phyloP scores from a whole-genome alignment of 73 alveolate genomes.

The Blepharisma japonicum region DNA sequence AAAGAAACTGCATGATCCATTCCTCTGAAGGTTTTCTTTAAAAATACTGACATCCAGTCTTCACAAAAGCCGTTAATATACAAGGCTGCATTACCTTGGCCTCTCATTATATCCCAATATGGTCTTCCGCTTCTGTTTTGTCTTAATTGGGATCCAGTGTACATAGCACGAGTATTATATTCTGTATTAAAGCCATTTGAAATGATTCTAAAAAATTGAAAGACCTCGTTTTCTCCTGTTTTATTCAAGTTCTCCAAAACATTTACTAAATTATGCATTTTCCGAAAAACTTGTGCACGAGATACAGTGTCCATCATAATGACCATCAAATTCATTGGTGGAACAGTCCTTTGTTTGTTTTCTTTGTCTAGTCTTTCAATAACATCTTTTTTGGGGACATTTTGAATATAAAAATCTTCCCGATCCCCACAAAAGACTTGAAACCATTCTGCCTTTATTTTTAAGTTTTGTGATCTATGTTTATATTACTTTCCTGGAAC shows the following conservation, averaged over 20 bases:
- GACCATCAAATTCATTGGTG: conserved; percentile 13
- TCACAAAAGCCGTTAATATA: conserved; percentile 33
- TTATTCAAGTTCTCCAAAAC: not conserved
- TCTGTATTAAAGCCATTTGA: conserved; percentile 25
- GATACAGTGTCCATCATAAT: conserved; percentile 30
- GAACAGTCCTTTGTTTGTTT: conserved; percentile 4
- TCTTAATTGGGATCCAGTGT: conserved; percentile 29
- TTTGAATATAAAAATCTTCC: conserved; percentile 11
- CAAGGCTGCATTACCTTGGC: conserved; percentile 20
- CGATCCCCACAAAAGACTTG: conserved; percentile 18
- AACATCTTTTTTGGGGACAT: conserved; percentile 6
- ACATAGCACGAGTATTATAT: conserved; percentile 29
- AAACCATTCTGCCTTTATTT: conserved; percentile 14
- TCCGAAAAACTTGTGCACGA: not conserved
- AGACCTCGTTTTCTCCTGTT: conserved; percentile 2
- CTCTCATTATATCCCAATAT: conserved; percentile 15
- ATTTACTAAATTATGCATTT: not conserved
- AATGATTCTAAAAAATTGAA: conserved; percentile 28
- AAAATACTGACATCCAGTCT: conserved; percentile 20
- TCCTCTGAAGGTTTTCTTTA: not conserved
- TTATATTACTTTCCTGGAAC: not conserved
- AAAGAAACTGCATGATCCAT: conserved; percentile 20
- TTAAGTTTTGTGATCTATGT: not conserved
- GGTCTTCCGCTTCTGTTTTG: conserved; percentile 29
- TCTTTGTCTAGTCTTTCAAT: not conserved